Conservation (phyloP, 2,329 filamentous ascomycete genomes). For the Colletotrichum godetiae region DNA sequence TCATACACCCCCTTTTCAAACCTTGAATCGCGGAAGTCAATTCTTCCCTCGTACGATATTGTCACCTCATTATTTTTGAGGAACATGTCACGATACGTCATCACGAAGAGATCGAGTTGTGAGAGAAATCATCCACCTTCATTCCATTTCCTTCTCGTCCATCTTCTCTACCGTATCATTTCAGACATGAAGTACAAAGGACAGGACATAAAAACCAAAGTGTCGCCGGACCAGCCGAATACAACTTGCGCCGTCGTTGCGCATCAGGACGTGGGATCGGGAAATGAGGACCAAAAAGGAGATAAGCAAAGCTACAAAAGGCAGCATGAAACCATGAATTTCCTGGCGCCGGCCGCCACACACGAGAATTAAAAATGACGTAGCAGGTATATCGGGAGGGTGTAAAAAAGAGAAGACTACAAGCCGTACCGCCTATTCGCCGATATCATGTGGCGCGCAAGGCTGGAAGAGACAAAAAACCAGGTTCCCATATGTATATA, state of each 20-base stretch:
- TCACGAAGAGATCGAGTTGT: not conserved
- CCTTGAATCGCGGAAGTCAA: not conserved
- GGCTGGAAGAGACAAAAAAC: constrained; percentile 11
- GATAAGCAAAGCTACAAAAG: not conserved
- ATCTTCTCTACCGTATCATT: constrained; percentile 25
- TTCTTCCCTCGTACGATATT: not conserved
- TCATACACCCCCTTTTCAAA: not conserved
- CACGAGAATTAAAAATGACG: constrained; percentile 25
- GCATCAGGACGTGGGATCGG: constrained; percentile 21
- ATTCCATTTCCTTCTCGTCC: constrained; percentile 27
- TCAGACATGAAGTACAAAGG: constrained; percentile 22
- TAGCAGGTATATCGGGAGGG: constrained; percentile 32
- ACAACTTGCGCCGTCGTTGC: constrained; percentile 25
- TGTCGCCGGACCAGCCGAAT: constrained; percentile 42
- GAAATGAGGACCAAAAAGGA: not conserved
- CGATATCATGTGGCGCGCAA: constrained; percentile 2
- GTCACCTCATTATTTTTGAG: not conserved
- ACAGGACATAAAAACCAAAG: constrained; percentile 16
- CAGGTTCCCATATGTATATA: constrained; percentile 34
- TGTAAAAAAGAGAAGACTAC: constrained; percentile 17
- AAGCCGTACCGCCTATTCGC: constrained; percentile 12
- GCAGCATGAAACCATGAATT: constrained; percentile 1
- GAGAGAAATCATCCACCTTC: constrained; percentile 25
- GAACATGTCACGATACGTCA: not conserved
- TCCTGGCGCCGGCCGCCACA: constrained; percentile 19